Percentiles rank a stretch among this genome's conserved stretches.
Conservation (phyloP, 2,329 filamentous ascomycete genomes). For the Colletotrichum sp. region DNA sequence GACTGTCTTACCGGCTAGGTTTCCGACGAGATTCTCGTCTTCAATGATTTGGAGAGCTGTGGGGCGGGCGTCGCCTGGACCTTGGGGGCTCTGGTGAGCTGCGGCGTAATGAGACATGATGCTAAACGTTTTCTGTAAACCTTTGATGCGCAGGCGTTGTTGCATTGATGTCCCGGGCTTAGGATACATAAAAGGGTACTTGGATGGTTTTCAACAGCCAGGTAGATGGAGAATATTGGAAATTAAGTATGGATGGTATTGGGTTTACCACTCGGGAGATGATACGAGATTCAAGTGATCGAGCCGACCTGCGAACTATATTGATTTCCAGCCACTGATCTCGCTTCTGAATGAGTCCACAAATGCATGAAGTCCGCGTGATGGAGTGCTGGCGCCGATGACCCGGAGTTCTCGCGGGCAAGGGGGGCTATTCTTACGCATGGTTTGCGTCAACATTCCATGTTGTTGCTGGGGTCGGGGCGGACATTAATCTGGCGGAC, state of each 20-base stretch:
- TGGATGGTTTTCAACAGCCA: too few species aligned
- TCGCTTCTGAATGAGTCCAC: neutral
- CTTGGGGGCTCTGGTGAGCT: constrained; percentile 15
- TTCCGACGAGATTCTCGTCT: constrained; percentile 36
- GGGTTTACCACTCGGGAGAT: accelerated
- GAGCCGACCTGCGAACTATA: neutral
- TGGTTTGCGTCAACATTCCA: neutral
- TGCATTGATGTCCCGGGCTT: neutral
- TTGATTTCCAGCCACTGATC: accelerated
- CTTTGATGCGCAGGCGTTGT: accelerated
- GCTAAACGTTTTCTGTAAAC: neutral
- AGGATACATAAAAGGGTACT: neutral
- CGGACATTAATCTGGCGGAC: neutral
- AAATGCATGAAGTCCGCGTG: neutral
- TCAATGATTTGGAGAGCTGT: constrained; percentile 43
- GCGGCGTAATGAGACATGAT: constrained; percentile 4
- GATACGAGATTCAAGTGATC: neutral
- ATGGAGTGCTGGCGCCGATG: neutral
- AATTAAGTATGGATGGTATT: neutral
- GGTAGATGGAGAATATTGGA: too few species aligned
- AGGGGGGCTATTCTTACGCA: neutral
- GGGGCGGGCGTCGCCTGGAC: constrained; percentile 42
- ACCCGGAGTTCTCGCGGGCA: neutral
- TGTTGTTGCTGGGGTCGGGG: neutral
- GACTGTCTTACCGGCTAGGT: constrained; percentile 34